Base-by-base conservation (phyloP, 129 eudicot genomes). In the Pulicaria dysenterica region DNA sequence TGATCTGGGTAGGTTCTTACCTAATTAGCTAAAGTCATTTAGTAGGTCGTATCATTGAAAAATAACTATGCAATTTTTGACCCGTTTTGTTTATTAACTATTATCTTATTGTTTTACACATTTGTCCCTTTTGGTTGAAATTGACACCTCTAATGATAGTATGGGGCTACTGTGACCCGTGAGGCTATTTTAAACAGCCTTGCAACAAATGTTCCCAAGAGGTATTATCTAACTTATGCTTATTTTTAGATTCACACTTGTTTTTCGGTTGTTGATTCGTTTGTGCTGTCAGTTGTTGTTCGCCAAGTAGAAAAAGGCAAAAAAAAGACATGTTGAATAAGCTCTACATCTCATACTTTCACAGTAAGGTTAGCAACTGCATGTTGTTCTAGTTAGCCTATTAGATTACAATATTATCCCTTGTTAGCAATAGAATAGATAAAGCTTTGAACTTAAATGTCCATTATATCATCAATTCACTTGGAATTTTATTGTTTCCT, bases 261-360 rank as follows among this genome's bases (percentile, higher is more conserved):
- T 67, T 61, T 55, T 37, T 19, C 31, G 31, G 1, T 24, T 24
- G 31, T 24, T 24, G 2, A 12, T 61, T 40, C 74, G 56, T 44
- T 60, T 84, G 50, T 72, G 68, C 86, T 86, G 97, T 96, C 97
- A 16, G 87, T 92, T 71, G 96, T 92, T 24, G 94, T 92, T 74
- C 89, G 96, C 82, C 97, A 92, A 87, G 97, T 92, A 37, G 97
- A 92, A 82, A 92, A 86, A 61, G 86, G 96, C n/a, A n/a, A 6
- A 92, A 92, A 69, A 94, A 92, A 85, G 97, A 92, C 82, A 89
- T 92, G 97, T 96, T 92, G 55, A 86, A 83, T 82, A 90, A 92
- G 82, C 63, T 92, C 64, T 92, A 92, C 86, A 89, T 92, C 31
- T 24, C 2, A 24, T 1, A 24, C 31, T 24, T 82, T 84, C 91